phyloP scores from a whole-genome alignment of 2,329 filamentous ascomycete species.

The Ophidiomyces ophidiicola region DNA sequence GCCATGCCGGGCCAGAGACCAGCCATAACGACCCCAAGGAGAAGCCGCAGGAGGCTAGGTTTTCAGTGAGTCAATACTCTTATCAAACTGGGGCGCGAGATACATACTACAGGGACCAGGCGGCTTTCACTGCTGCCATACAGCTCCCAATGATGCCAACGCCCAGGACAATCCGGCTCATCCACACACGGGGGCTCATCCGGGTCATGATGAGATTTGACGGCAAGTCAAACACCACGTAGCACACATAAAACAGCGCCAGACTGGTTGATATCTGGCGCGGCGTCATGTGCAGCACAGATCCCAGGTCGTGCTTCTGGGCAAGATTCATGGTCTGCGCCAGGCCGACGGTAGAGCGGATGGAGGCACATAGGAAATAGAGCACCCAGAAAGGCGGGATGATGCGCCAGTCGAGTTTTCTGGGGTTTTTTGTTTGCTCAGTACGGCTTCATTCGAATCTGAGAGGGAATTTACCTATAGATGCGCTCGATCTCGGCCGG shows the following conservation, averaged over 20 bases:
- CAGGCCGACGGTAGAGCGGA: constrained; percentile 81
- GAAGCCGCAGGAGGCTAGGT: constrained; percentile 58
- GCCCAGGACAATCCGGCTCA: constrained; percentile 79
- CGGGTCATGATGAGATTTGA: constrained; percentile 82
- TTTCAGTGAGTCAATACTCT: not conserved
- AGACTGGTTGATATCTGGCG: constrained; percentile 74
- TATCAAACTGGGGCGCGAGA: not conserved
- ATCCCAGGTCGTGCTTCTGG: constrained; percentile 60
- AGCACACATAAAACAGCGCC: constrained; percentile 83
- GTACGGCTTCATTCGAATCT: not conserved
- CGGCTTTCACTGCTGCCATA: constrained; percentile 66
- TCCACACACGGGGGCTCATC: constrained; percentile 76
- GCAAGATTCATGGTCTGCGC: constrained; percentile 84
- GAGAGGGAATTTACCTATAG: constrained; percentile 22
- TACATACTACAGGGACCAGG: constrained; percentile 69
- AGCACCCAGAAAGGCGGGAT: constrained; percentile 72
- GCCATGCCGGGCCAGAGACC: constrained; percentile 96
- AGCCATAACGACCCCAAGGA: constrained; percentile 76
- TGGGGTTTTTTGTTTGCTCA: constrained; percentile 16
- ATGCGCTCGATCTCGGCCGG: constrained; percentile 28
- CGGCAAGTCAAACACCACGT: constrained; percentile 78
- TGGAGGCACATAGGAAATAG: constrained; percentile 85
- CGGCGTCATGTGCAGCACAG: constrained; percentile 54
- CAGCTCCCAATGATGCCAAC: constrained; percentile 75
- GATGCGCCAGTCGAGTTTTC: constrained; percentile 48